phyloP scores from a whole-genome alignment of 208 protist species.

The Porcisia deanei region DNA sequence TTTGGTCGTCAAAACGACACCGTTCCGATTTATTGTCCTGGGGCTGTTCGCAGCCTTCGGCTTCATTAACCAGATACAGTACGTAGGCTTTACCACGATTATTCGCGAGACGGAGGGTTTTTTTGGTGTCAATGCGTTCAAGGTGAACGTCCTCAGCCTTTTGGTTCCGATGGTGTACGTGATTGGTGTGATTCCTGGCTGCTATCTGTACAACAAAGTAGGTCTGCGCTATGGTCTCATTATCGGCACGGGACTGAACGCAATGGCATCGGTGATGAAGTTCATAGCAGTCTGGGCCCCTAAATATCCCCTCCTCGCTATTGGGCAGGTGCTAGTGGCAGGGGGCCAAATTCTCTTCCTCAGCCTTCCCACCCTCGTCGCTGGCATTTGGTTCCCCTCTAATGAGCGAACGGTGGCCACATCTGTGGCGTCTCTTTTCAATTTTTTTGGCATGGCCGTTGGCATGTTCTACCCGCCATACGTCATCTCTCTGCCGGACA shows the following conservation, averaged over 20 bases:
- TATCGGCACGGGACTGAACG: slow-evolving; percentile 29
- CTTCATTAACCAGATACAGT: slow-evolving; percentile 55
- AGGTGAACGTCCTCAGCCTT: slow-evolving; percentile 45
- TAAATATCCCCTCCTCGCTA: slow-evolving; percentile 37
- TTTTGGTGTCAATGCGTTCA: slow-evolving; percentile 35
- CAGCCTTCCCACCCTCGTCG: slow-evolving; percentile 41
- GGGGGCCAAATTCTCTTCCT: slow-evolving; percentile 44
- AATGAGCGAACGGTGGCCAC: slow-evolving; percentile 54
- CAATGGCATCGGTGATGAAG: slow-evolving; percentile 36
- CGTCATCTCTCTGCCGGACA: slow-evolving; percentile 39
- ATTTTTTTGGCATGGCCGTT: slow-evolving; percentile 59
- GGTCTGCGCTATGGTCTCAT: slow-evolving; percentile 49
- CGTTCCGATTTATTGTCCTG: slow-evolving; percentile 38
- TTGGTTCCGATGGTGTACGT: slow-evolving; percentile 45
- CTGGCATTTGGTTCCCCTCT: slow-evolving; percentile 52
- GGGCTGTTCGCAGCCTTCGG: slow-evolving; percentile 35
- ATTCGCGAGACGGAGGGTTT: slow-evolving; percentile 39
- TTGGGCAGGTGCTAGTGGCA: slow-evolving; percentile 43
- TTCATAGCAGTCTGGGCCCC: slow-evolving; percentile 41
- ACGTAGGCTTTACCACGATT: slow-evolving; percentile 46
- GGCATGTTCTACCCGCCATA: slow-evolving; percentile 64
- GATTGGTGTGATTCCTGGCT: slow-evolving; percentile 40
- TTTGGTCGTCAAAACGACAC: slow-evolving; percentile 22
- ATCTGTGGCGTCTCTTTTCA: slow-evolving; percentile 38
- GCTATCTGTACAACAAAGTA: slow-evolving; percentile 44